Evolutionary conservation across 495 filamentous ascomycete species (phyloP).

Genomic region (Acidiella bohemica): DNA sequence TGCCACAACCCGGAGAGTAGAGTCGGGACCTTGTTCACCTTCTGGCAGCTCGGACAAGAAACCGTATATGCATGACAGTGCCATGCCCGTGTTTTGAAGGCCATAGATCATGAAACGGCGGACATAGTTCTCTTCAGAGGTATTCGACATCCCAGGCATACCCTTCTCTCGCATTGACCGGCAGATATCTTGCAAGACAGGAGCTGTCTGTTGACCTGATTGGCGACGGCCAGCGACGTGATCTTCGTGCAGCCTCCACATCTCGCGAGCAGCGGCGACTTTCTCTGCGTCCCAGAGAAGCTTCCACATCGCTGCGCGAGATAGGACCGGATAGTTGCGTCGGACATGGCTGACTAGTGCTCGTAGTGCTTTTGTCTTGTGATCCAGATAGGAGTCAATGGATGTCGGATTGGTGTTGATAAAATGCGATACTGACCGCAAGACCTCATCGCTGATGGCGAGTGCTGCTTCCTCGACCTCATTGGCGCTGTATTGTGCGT

Average conservation of each 20-base stretch:
- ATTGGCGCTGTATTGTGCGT: constrained; percentile 45
- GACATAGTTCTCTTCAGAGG: background rate
- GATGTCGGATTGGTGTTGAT: constrained; percentile 58
- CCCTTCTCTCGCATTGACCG: background rate
- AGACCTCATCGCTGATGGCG: constrained; percentile 66
- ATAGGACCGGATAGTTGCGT: constrained; percentile 40
- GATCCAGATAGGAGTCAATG: constrained; percentile 63
- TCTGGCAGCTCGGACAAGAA: constrained; percentile 54
- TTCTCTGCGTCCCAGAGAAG: constrained; percentile 85
- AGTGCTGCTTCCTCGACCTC: constrained; percentile 70
- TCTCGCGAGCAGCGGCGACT: constrained; percentile 62
- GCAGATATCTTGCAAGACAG: constrained; percentile 38
- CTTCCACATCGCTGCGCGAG: constrained; percentile 56
- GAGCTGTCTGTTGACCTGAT: constrained; percentile 22
- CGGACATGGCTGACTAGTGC: constrained; percentile 57
- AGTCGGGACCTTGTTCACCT: constrained; percentile 26
- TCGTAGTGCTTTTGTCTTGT: constrained; percentile 53
- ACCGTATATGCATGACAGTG: constrained; percentile 62
- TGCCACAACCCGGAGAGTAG: constrained; percentile 19
- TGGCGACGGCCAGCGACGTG: constrained; percentile 35
- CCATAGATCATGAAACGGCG: background rate
- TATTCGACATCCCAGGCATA: no score
- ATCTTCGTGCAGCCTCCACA: constrained; percentile 65
- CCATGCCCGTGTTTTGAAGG: constrained; percentile 45
- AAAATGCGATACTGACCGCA: constrained; percentile 57